phyloP scores from a whole-genome alignment of 768 basidiomycete species.

The Xerocomus potaroensis region DNA sequence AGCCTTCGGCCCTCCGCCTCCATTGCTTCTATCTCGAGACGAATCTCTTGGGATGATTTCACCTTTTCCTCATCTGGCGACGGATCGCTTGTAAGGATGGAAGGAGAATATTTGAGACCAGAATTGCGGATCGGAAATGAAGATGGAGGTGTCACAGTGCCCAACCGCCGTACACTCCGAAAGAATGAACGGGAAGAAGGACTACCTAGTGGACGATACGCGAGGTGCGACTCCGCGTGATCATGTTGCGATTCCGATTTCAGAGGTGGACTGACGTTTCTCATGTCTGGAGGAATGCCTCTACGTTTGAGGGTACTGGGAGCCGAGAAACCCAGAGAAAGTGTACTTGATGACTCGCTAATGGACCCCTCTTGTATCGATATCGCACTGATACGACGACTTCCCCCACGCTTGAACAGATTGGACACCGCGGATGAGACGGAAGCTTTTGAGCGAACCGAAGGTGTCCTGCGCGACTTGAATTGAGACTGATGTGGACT shows the following conservation, averaged over 20 bases:
- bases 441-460: constrained; percentile 50
- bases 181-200: constrained; percentile 39
- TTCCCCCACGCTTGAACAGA: constrained; percentile 48
- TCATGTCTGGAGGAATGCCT: constrained; percentile 44
- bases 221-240: constrained; percentile 40
- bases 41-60: constrained; percentile 59
- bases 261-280: constrained; percentile 16
- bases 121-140: constrained; percentile 39
- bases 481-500: constrained; percentile 26
- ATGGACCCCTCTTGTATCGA: constrained; percentile 42
- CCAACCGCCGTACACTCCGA: constrained; percentile 44
- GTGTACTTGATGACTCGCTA: constrained; percentile 42
- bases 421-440: constrained; percentile 48
- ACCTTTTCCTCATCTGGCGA: constrained; percentile 53
- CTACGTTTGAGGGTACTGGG: constrained; percentile 37
- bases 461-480: constrained; percentile 43
- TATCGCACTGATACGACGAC: constrained; percentile 26
- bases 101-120: constrained; percentile 36
- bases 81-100: constrained; percentile 30
- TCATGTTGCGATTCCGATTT: constrained; percentile 37
- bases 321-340: constrained; percentile 27
- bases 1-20: constrained; percentile 68
- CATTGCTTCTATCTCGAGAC: constrained; percentile 59
- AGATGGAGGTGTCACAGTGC: constrained; percentile 48
- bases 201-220: constrained; percentile 17